phyloP scores from a whole-genome alignment of 352 stramenopile genomes.

The Pythium dissimile region DNA sequence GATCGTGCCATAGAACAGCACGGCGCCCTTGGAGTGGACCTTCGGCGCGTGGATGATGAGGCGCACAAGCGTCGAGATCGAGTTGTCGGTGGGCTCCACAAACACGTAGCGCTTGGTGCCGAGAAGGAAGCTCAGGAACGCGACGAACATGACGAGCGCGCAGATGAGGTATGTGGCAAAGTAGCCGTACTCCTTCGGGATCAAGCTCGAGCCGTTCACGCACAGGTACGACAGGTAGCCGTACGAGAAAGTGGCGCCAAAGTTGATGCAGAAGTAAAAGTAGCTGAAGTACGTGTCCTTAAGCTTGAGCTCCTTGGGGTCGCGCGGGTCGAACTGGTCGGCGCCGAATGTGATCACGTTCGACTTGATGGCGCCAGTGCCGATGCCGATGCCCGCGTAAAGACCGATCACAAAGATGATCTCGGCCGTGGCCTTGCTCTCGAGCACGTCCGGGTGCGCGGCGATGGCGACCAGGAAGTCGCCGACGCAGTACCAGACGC shows the following conservation, averaged over 20 bases:
- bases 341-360: slow-evolving; percentile 30
- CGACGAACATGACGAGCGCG: slow-evolving; percentile 34
- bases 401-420: slow-evolving; percentile 60
- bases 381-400: slow-evolving; percentile 45
- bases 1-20: slow-evolving; percentile 38
- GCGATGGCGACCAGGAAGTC: slow-evolving; percentile 60
- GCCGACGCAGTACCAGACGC: slow-evolving; percentile 58
- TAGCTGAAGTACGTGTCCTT: slow-evolving; percentile 74
- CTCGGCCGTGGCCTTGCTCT: slow-evolving; percentile 30
- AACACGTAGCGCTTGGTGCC: slow-evolving; percentile 52
- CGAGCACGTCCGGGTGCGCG: slow-evolving; percentile 47
- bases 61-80: slow-evolving; percentile 46
- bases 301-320: slow-evolving; percentile 35
- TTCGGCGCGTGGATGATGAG: slow-evolving; percentile 29
- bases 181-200: slow-evolving; percentile 71
- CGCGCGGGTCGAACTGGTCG: slow-evolving; percentile 56
- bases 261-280: slow-evolving; percentile 81
- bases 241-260: slow-evolving; percentile 71
- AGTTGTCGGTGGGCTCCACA: slow-evolving; percentile 29
- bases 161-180: slow-evolving; percentile 70
- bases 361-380: slow-evolving; percentile 24
- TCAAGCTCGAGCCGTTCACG: slow-evolving; percentile 63
- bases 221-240: slow-evolving; percentile 70
- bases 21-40: slow-evolving; percentile 25
- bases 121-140: slow-evolving; percentile 37